phyloP scores from a whole-genome alignment of 108 stramenopile genomes.

The Nitzschia sp. region DNA sequence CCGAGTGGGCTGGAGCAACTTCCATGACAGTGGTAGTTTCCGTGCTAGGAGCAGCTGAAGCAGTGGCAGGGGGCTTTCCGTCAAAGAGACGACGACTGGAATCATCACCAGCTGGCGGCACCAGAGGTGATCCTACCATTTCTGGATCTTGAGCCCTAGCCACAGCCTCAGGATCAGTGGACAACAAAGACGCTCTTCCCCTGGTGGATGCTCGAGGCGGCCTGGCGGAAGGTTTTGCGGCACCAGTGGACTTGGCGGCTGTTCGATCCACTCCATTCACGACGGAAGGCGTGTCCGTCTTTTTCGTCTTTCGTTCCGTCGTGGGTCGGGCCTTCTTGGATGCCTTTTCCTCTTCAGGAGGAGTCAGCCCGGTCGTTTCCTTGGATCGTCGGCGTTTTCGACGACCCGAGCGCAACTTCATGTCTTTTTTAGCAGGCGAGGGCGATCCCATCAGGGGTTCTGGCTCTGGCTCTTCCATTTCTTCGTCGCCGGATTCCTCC shows the following conservation, averaged over 20 bases:
- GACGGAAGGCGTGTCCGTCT: background rate
- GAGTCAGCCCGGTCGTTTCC: slow-evolving; percentile 37
- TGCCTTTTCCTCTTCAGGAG: slow-evolving; percentile 15
- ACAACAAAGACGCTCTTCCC: slow-evolving; percentile 2
- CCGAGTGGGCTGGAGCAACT: too few species aligned
- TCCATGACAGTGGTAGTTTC: too few species aligned
- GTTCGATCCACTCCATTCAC: background rate
- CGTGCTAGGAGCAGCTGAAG: too few species aligned
- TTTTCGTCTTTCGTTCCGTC: background rate
- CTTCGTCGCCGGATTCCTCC: background rate
- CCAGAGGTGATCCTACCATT: background rate
- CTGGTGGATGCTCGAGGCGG: background rate
- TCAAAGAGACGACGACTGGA: slow-evolving; percentile 18
- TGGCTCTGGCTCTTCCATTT: slow-evolving; percentile 2
- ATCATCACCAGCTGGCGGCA: slow-evolving; percentile 11
- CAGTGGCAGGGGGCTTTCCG: background rate
- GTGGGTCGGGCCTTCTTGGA: slow-evolving; percentile 6
- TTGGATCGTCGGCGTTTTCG: slow-evolving; percentile 46
- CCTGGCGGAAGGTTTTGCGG: background rate
- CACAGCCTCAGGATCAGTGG: slow-evolving; percentile 4
- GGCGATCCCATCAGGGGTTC: background rate
- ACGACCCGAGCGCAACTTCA: slow-evolving; percentile 47
- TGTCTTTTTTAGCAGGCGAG: slow-evolving; percentile 23
- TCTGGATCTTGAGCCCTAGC: slow-evolving; percentile 17
- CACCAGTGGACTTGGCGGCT: background rate